Evolutionary conservation across 768 basidiomycete species (phyloP).

Genomic region (Crucibulum laeve): DNA sequence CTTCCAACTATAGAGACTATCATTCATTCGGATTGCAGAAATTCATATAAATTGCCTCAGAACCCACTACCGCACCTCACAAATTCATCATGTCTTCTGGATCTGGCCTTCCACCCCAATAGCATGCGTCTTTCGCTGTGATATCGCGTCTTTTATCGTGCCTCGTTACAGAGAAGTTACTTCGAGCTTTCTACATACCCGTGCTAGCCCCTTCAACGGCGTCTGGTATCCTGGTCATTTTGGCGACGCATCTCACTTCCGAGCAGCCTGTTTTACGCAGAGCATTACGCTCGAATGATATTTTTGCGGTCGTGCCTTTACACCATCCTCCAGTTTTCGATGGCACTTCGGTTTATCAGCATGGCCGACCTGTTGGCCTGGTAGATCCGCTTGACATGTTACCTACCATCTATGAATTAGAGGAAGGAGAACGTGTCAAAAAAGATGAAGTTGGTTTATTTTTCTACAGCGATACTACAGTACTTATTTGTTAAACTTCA

Average conservation of each 20-base stretch:
- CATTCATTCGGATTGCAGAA: too few species aligned
- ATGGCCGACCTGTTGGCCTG: conserved; percentile 39
- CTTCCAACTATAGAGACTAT: too few species aligned
- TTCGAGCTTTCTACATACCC: conserved; percentile 37
- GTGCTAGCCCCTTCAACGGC: conserved; percentile 15
- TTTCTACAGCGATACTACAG: conserved; percentile 8
- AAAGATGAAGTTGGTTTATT: conserved; percentile 35
- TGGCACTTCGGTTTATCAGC: conserved; percentile 18
- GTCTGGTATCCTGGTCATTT: conserved; percentile 32
- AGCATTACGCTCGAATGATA: conserved; percentile 31
- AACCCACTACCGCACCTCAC: too few species aligned
- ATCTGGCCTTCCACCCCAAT: conserved; percentile 24
- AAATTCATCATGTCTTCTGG: conserved; percentile 40
- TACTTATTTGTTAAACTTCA: conserved; percentile 4
- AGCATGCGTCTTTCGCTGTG: conserved; percentile 42
- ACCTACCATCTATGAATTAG: too few species aligned
- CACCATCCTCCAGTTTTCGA: conserved; percentile 40
- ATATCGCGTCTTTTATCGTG: conserved; percentile 44
- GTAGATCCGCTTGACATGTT: conserved; percentile 59
- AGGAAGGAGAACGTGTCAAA: too few species aligned
- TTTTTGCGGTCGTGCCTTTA: conserved; percentile 45
- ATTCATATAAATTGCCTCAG: too few species aligned
- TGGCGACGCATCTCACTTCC: conserved; percentile 30
- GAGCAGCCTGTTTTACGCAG: conserved; percentile 26
- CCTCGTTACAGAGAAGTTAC: conserved; percentile 42